Percentiles rank a stretch among this genome's conserved stretches.
Evolutionary conservation across 2,329 filamentous ascomycete species (phyloP).

Genomic region (Sporothrix brasiliensis): DNA sequence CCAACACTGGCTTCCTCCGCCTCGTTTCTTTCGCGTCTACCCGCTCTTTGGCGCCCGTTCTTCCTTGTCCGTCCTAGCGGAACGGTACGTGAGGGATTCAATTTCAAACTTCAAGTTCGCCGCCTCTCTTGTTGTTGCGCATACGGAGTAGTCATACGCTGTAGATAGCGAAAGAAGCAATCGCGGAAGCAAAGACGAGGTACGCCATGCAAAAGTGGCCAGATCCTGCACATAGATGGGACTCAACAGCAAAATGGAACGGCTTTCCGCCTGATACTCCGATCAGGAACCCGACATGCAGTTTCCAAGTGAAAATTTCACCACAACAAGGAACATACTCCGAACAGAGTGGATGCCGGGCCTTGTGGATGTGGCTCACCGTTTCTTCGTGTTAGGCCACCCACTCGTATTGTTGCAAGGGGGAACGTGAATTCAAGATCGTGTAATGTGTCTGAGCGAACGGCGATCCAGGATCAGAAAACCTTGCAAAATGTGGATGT

Average conservation of each 20-base stretch:
- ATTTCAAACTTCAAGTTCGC: not conserved
- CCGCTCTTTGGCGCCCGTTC: slow-evolving; percentile 12
- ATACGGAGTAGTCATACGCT: too few relatives aligned
- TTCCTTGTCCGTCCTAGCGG: not conserved
- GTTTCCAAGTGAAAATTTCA: not conserved
- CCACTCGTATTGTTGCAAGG: slow-evolving; percentile 7
- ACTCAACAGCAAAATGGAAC: not conserved
- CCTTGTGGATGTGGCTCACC: not conserved
- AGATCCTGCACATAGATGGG: slow-evolving; percentile 4
- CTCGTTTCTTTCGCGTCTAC: not conserved
- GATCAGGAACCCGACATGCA: not conserved
- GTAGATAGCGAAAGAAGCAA: not conserved
- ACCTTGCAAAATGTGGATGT: slow-evolving; percentile 8
- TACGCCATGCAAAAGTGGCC: not conserved
- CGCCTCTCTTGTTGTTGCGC: not conserved
- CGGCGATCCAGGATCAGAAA: too few relatives aligned
- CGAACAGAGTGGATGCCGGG: not conserved
- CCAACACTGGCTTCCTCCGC: not conserved
- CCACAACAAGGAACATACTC: too few relatives aligned
- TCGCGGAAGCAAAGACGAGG: not conserved
- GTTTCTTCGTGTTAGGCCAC: not conserved
- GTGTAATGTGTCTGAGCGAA: not conserved
- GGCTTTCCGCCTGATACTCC: not conserved
- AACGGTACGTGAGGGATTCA: not conserved
- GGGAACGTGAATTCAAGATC: slow-evolving; percentile 1